Base-by-base conservation (phyloP, 2,329 filamentous ascomycete species). In the Alternaria triticina region DNA sequence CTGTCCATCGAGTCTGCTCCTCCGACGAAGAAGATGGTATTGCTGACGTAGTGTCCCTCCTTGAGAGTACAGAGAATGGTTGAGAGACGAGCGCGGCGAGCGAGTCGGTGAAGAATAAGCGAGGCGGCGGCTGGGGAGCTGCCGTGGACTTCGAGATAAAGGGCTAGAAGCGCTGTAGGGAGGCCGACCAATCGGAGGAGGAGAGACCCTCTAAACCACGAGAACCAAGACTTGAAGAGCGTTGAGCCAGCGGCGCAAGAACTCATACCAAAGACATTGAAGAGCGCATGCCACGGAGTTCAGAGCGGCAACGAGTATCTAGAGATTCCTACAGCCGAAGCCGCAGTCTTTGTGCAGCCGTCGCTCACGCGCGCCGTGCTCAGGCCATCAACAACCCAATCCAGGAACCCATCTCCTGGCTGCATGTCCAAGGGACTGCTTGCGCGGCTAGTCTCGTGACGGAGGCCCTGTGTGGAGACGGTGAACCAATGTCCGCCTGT, bases 41-140 rank as follows among this genome's bases (percentile, higher is more conserved):
- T 54, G 28, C 17, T 74, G 66, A 72, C 64, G 57, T 67, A 71
- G 70, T 73, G 61, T 57, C 69, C 66, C 28, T 64, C 67, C 11
- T 55, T 64, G 60, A 73, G 66, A 52, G 67, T 66, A 67, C 72
- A 74, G 62, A 68, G 40, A 51, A 77, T 46, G 27, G 64, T 60
- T 27, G 68, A 61, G 57, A 76, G 69, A 65, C 67, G 72, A 46
- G 78, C 64, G 61, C 75, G 74, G 59, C 72, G 72, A 44, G 70
- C 72, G 59, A 79, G 73, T 52, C 77, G 78, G 72, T 75, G 72
- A 69, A 79, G 71, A 65, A 79, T 71, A 57, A 77, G 72, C 68
- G 74, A 74, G 44, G 72, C 66, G 52, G 71, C 69, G 67, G 70
- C 68, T 61, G 73, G 74, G 54, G 75, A 74, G 63, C 61, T 68